Evolutionary conservation across 352 stramenopile genomes (phyloP).

Genomic region (Globisporangium spiculum): DNA sequence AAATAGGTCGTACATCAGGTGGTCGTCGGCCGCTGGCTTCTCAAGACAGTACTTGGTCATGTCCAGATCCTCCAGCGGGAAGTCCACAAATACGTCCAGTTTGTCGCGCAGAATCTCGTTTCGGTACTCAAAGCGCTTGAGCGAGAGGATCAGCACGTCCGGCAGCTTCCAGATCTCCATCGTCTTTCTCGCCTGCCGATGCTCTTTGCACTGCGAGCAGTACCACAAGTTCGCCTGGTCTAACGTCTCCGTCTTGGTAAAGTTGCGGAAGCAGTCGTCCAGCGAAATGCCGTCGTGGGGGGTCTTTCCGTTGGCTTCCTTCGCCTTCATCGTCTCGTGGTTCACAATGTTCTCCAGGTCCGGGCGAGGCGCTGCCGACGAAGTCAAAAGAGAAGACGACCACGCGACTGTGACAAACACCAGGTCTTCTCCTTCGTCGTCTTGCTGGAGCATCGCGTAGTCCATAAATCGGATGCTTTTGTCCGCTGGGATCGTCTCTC

Average conservation of each 20-base stretch:
- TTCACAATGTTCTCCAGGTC: slow-evolving; percentile 55
- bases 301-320: slow-evolving; percentile 14
- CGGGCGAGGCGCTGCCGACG: slow-evolving; percentile 35
- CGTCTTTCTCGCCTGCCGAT: slow-evolving; percentile 70
- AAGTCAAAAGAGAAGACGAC: slow-evolving; percentile 42
- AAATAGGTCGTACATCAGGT: slow-evolving; percentile 82
- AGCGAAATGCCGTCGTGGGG: slow-evolving; percentile 46
- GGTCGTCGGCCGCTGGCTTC: slow-evolving; percentile 31
- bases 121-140: slow-evolving; percentile 89
- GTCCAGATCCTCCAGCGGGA: slow-evolving; percentile 81
- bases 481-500: slow-evolving; percentile 44
- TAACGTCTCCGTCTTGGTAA: slow-evolving; percentile 76
- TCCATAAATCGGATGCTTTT: slow-evolving; percentile 44
- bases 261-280: slow-evolving; percentile 84
- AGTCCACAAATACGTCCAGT: slow-evolving; percentile 83
- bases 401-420: slow-evolving; percentile 59
- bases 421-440: slow-evolving; percentile 38
- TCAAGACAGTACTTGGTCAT: slow-evolving; percentile 81
- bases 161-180: slow-evolving; percentile 83
- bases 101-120: slow-evolving; percentile 83
- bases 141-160: slow-evolving; percentile 79
- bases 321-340: slow-evolving; percentile 42
- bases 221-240: slow-evolving; percentile 87
- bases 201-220: slow-evolving; percentile 74
- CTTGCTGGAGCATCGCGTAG: slow-evolving; percentile 40